Conservation (phyloP, 2,329 filamentous ascomycete species). For the Monosporascus sp. region DNA sequence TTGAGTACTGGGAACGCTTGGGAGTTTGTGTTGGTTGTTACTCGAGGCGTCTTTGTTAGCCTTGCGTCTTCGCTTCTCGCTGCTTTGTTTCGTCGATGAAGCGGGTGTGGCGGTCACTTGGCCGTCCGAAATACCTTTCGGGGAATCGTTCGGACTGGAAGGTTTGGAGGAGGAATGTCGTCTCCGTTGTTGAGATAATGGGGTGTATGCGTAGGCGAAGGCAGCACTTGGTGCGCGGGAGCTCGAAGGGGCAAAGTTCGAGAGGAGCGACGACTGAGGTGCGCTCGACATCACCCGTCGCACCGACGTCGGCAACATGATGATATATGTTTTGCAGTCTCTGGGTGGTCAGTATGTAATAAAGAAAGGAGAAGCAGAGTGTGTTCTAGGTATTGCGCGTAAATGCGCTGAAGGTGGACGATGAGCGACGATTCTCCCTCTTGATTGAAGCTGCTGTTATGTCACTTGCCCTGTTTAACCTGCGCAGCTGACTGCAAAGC, state of each 20-base stretch:
- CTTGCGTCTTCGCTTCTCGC: constrained; percentile 56
- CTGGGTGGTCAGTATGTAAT: neutral
- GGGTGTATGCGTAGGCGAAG: constrained; percentile 31
- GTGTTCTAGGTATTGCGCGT: neutral
- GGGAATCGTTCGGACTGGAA: constrained; percentile 54
- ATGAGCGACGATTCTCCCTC: neutral
- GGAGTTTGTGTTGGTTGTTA: constrained; percentile 53
- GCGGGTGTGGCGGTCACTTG: constrained; percentile 44
- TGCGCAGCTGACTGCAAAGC: neutral
- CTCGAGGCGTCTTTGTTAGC: constrained; percentile 44
- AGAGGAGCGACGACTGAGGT: constrained; percentile 40
- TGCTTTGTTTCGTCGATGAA: constrained; percentile 39
- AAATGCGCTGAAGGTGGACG: neutral
- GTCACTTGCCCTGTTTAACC: neutral
- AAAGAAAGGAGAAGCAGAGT: neutral
- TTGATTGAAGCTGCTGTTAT: neutral
- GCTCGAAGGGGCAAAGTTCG: constrained; percentile 36
- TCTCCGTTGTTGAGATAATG: constrained; percentile 41
- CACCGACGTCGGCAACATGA: constrained; percentile 52
- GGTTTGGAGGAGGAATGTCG: constrained; percentile 59
- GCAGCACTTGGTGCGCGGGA: constrained; percentile 34
- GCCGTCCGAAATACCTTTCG: constrained; percentile 45
- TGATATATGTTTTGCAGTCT: constrained; percentile 10
- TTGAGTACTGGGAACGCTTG: constrained; percentile 70
- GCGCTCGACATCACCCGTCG: constrained; percentile 48